A percentile compares a stretch with the other conserved stretches of the same genome.
Conservation (phyloP, 1,284 basidiomycete species). For the Austroboletus novae-zelandiae region DNA sequence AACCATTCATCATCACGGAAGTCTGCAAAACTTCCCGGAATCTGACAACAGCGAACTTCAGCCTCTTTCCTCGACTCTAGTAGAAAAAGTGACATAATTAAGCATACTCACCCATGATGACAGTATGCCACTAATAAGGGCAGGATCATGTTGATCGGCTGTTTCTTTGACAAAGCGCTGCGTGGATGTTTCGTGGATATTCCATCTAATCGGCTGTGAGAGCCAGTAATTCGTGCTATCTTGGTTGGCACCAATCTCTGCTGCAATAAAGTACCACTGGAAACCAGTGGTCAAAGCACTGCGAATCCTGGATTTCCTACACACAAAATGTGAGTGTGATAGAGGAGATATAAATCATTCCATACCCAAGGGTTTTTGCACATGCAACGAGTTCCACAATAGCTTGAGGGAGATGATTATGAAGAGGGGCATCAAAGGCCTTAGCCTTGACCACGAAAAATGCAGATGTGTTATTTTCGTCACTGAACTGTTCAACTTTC, state of each 20-base stretch:
- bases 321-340: background rate
- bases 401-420: background rate
- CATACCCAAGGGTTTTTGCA: background rate
- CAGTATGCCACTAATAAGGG: constrained; percentile 1
- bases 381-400: background rate
- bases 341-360: background rate
- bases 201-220: background rate
- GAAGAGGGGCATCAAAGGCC: background rate
- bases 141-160: background rate
- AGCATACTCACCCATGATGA: constrained; percentile 1
- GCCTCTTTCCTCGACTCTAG: background rate
- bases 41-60: background rate
- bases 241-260: background rate
- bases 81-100: background rate
- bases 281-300: background rate
- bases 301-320: background rate
- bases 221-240: background rate
- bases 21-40: background rate
- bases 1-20: constrained; percentile 1
- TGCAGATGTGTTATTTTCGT: background rate
- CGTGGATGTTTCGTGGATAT: background rate
- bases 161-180: no score
- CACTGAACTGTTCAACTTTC: background rate
- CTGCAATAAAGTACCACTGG: background rate
- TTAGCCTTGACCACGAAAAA: background rate